phyloP scores from a whole-genome alignment of 2,329 filamentous ascomycete genomes.

The Microdochium bolleyi region DNA sequence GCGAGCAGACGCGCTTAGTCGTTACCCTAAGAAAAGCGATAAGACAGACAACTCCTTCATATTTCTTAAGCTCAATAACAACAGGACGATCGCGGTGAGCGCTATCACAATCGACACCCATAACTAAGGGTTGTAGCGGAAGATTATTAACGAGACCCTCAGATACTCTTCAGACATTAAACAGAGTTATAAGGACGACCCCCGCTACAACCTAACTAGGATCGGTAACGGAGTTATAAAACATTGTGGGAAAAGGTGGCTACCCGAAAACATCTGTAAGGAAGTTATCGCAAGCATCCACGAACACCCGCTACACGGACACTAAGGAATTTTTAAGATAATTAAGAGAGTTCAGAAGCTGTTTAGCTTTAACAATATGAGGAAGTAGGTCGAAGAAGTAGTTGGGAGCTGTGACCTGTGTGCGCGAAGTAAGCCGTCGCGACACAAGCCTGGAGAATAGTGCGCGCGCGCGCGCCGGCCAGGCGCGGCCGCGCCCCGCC shows the following conservation, averaged over 20 bases:
- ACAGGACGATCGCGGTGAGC: too few species aligned
- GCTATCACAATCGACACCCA: background rate
- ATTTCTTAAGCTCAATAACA: too few species aligned
- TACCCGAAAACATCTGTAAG: background rate
- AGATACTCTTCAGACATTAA: background rate
- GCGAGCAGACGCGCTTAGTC: too few species aligned
- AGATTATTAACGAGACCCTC: background rate
- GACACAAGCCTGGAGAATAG: constrained; percentile 16
- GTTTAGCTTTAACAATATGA: background rate
- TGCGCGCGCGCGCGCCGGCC: too few species aligned
- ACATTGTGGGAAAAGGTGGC: background rate
- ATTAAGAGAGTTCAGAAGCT: background rate
- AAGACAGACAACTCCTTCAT: too few species aligned
- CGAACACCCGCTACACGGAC: background rate
- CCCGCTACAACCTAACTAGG: background rate
- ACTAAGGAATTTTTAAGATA: constrained; percentile 2
- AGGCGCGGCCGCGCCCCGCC: too few species aligned
- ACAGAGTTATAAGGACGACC: background rate
- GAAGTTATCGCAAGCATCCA: background rate
- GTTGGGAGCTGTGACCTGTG: background rate
- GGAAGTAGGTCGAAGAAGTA: background rate
- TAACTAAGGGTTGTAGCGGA: background rate
- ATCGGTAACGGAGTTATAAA: background rate
- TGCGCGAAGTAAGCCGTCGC: background rate
- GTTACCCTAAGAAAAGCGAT: too few species aligned